phyloP scores from a whole-genome alignment of 129 eudicot genomes.

The Deinandra increscens region DNA sequence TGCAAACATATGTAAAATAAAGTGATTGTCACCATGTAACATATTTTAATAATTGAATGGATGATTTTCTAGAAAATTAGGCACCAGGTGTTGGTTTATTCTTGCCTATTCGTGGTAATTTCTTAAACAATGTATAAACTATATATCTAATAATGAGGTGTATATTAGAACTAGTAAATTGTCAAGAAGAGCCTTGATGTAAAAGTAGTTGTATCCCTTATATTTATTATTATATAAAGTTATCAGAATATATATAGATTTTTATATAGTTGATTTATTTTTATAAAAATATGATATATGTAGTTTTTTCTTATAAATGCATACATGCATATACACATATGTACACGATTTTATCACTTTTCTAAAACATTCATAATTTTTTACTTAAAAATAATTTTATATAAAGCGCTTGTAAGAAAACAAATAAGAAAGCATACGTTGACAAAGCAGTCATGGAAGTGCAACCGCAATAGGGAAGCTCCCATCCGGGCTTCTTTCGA shows the following conservation, averaged over 20 bases:
- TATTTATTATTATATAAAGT: too few relatives aligned
- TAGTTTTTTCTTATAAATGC: too few relatives aligned
- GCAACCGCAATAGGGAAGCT: conserved; percentile 78
- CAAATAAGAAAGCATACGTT: conserved; percentile 42
- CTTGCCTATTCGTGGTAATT: neutral
- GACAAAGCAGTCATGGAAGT: conserved; percentile 89
- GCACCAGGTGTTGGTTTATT: neutral
- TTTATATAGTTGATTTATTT: too few relatives aligned
- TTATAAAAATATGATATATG: too few relatives aligned
- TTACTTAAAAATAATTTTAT: neutral
- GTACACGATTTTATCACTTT: too few relatives aligned
- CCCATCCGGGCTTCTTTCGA: conserved; percentile 77
- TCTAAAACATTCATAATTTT: too few relatives aligned
- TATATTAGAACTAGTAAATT: too few relatives aligned
- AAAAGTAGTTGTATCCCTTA: too few relatives aligned
- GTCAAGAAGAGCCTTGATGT: too few relatives aligned
- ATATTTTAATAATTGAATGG: neutral
- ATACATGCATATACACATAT: too few relatives aligned
- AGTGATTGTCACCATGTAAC: conserved; percentile 19
- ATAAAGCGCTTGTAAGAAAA: neutral
- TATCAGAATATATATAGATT: too few relatives aligned
- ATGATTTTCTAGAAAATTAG: conserved; percentile 20
- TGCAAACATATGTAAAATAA: neutral
- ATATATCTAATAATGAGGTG: too few relatives aligned
- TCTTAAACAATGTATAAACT: neutral